Evolutionary conservation across 805 yeast species (phyloP), one percentile per base, ranked within the genome.

Genomic region (Starmerella vaccinii): DNA sequence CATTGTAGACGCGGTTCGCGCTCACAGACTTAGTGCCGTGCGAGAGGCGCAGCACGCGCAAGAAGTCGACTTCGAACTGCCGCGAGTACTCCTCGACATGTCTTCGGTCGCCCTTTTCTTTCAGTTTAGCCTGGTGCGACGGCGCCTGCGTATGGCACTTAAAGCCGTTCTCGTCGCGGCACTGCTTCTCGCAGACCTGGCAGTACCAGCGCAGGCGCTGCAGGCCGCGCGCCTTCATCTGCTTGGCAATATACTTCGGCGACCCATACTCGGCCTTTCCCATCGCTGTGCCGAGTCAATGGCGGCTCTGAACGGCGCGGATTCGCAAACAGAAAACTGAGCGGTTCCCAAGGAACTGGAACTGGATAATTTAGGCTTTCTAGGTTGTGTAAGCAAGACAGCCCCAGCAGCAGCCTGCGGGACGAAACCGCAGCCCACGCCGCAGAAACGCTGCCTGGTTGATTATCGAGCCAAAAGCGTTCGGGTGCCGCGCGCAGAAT

Each of bases 121-220:
- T 65, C 40, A 84, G 75, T 47, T 76, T 77, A 18, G 77, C 75
- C 43, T 76, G 66, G 63, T 92, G 99, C 1, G 84, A 72, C 41
- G 84, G 86, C n/a, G 95, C 80, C 55, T 74, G 73, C n/a, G 82
- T 74, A 65, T 92, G 99, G 60, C 90, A 83, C 60, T 84, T 82
- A 71, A 84, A 92, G 23, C 98, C 99, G 67, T 92, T 90, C 55
- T 84, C 95, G 64, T 94, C 99, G 49, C 97, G 71, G 64, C 97
- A 89, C 68, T 92, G 99, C 61, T 90, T 87, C 63, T 75, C 78
- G 62, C 99, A 92, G 2, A 86, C 74, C 64, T 71, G 97, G 65
- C 99, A 92, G 66, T 88, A 94, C 74, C 78, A 90, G 54, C 78
- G 74, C 47, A 92, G 76, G 61, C 84, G 81, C 66, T 89, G 97